phyloP scores from a whole-genome alignment of 1,139 yeast species.

The Kodamaea anthophila region DNA sequence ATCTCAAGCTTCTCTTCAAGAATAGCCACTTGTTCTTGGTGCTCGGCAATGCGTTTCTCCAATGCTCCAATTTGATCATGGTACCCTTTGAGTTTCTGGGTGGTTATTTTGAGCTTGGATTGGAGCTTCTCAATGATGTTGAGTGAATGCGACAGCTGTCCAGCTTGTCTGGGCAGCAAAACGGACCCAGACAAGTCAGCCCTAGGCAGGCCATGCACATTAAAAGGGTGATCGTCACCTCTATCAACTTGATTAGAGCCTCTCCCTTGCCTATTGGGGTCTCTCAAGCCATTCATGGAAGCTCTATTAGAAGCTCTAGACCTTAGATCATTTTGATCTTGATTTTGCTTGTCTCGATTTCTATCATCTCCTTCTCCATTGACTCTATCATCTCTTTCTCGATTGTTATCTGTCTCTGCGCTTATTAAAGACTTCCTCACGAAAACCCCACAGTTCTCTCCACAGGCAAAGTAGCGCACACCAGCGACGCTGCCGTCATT shows the following conservation, averaged over 20 bases:
- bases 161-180: constrained; percentile 8
- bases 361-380: constrained; percentile 2
- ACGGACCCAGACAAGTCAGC: too few species aligned
- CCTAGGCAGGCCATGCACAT: constrained; percentile 2
- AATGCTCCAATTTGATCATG: constrained; percentile 17
- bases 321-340: too few species aligned
- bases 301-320: too few species aligned
- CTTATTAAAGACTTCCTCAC: constrained; percentile 32
- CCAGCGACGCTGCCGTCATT: constrained; percentile 77
- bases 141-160: too few species aligned
- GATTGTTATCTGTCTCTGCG: constrained; percentile 1
- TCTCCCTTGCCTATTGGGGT: too few species aligned
- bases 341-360: too few species aligned
- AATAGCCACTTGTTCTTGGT: constrained; percentile 3
- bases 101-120: constrained; percentile 25
- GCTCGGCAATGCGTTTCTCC: constrained; percentile 12
- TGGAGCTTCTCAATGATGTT: constrained; percentile 42
- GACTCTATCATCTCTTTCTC: constrained; percentile 2
- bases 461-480: constrained; percentile 52
- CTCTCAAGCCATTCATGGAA: too few species aligned
- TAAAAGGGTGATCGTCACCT: too few species aligned
- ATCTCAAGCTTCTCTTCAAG: constrained; percentile 44
- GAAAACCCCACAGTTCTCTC: constrained; percentile 52
- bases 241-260: too few species aligned
- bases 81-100: constrained; percentile 23